Evolutionary conservation across 441 rosid genomes (phyloP).

Genomic region (Arabidopsis hybrid): DNA sequence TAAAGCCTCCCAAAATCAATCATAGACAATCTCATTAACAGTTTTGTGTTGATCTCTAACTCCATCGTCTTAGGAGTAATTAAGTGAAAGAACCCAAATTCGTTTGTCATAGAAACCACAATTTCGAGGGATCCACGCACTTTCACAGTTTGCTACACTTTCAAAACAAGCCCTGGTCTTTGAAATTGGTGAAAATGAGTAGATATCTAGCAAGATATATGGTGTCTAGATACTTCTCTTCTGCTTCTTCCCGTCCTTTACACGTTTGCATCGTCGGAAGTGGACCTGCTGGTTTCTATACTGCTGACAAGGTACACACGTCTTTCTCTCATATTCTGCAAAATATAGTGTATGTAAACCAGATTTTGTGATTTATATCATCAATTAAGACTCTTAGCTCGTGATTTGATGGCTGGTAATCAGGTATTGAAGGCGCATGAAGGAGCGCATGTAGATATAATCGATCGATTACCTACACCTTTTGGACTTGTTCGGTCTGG

Average conservation of each 20-base stretch:
- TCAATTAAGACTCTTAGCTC: neutral
- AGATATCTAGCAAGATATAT: slow-evolving; percentile 44
- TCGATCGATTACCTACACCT: slow-evolving; percentile 92
- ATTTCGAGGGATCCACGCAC: neutral
- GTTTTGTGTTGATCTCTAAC: neutral
- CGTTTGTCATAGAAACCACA: neutral
- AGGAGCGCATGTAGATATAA: slow-evolving; percentile 71
- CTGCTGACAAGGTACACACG: slow-evolving; percentile 79
- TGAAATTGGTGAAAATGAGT: slow-evolving; percentile 32
- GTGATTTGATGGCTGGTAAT: slow-evolving; percentile 7
- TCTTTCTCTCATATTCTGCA: no score
- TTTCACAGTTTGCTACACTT: neutral
- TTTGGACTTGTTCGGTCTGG: slow-evolving; percentile 94
- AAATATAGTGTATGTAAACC: neutral
- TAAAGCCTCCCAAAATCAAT: neutral
- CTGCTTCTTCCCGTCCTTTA: slow-evolving; percentile 51
- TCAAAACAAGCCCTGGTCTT: neutral
- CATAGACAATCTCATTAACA: neutral
- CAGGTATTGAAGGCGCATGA: slow-evolving; percentile 80
- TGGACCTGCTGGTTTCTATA: slow-evolving; percentile 94
- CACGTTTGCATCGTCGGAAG: slow-evolving; percentile 94
- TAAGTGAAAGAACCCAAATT: slow-evolving; percentile 11
- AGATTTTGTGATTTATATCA: no score
- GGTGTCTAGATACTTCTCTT: slow-evolving; percentile 57
- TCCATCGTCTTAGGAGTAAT: neutral